Percentiles rank a stretch among this genome's conserved stretches.
phyloP scores from a whole-genome alignment of 1,284 basidiomycete genomes.

The Flammula alnicola region DNA sequence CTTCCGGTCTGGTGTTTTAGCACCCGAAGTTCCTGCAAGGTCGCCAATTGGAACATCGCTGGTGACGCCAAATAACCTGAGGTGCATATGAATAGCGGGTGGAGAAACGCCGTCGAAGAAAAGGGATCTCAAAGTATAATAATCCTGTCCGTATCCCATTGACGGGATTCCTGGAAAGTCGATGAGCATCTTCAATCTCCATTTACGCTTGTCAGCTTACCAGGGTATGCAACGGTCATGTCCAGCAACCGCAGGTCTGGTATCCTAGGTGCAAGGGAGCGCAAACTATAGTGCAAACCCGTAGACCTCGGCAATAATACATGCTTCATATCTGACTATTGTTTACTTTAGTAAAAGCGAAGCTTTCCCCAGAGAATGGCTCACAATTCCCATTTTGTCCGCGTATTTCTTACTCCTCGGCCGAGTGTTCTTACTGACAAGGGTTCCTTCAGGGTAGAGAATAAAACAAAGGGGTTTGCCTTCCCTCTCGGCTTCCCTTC shows the following conservation, averaged over 20 bases:
- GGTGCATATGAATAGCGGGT: slow-evolving; percentile 85
- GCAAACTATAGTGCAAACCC: slow-evolving; percentile 85
- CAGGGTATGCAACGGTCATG: slow-evolving; percentile 89
- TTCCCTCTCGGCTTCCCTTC: slow-evolving; percentile 61
- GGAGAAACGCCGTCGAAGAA: slow-evolving; percentile 86
- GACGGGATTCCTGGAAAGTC: slow-evolving; percentile 61
- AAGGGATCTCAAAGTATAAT: slow-evolving; percentile 88
- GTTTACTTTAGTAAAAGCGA: slow-evolving; percentile 61
- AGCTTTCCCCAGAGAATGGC: slow-evolving; percentile 34
- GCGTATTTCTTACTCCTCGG: slow-evolving; percentile 86
- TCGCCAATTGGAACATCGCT: slow-evolving; percentile 71
- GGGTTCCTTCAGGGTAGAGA: slow-evolving; percentile 93
- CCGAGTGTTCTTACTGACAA: slow-evolving; percentile 82
- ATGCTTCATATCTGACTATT: slow-evolving; percentile 79
- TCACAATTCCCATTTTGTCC: slow-evolving; percentile 79
- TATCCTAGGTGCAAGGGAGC: slow-evolving; percentile 80
- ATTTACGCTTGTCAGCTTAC: slow-evolving; percentile 39
- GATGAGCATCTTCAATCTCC: slow-evolving; percentile 10
- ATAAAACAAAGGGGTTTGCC: slow-evolving; percentile 81
- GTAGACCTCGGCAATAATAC: slow-evolving; percentile 89
- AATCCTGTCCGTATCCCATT: slow-evolving; percentile 78
- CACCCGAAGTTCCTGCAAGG: slow-evolving; percentile 40
- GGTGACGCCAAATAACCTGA: slow-evolving; percentile 75
- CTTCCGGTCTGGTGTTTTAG: slow-evolving; percentile 31
- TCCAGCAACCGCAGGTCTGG: slow-evolving; percentile 85